Evolutionary conservation across 768 basidiomycete species (phyloP), one percentile per base, ranked within the genome.

Genomic region (Suillus luteus): DNA sequence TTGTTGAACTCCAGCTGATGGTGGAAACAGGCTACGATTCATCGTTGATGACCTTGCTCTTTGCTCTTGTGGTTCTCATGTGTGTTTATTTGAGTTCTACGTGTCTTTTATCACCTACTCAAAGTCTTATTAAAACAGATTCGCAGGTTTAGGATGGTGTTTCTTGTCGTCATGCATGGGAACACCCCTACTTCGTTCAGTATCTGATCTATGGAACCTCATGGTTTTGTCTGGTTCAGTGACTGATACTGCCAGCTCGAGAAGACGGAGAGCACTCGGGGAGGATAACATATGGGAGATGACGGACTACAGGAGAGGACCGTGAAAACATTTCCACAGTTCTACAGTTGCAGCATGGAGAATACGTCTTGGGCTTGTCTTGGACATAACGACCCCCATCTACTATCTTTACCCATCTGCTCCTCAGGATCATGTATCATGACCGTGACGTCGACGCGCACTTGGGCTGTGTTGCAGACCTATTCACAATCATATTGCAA

Each of bases 131-230:
- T 43, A 69, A 52, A 17, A 27, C 19, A 87, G 85, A 44, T 71
- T 82, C 44, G 79, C 82, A 17, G 77, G 82, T 35, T 69, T 89
- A 8, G 80, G 81, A 48, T 89, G 89, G 86, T 91, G 89, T 69
- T 73, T 89, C 64, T 73, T 90, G 58, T 88, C 87, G 40, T 89
- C 88, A 8, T 89, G 89, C 76, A 72, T 90, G 63, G 89, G 89
- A 35, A 76, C 77, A 2, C 76, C 85, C 5, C 73, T 87, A 44
- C 75, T 80, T 55, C 75, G 74, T 35, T 72, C 77, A n/a, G 65
- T 86, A 27, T 76, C 78, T 38, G 79, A 79, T 51, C 68, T 87
- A 27, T 86, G 84, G 84, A 77, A 83, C 52, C 78, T 62, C 38
- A 79, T 63, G 64, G 75, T 37, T 68, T 80, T 27, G 72, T 83